phyloP scores from a whole-genome alignment of 768 basidiomycete genomes.

The Trametes sanguinea region DNA sequence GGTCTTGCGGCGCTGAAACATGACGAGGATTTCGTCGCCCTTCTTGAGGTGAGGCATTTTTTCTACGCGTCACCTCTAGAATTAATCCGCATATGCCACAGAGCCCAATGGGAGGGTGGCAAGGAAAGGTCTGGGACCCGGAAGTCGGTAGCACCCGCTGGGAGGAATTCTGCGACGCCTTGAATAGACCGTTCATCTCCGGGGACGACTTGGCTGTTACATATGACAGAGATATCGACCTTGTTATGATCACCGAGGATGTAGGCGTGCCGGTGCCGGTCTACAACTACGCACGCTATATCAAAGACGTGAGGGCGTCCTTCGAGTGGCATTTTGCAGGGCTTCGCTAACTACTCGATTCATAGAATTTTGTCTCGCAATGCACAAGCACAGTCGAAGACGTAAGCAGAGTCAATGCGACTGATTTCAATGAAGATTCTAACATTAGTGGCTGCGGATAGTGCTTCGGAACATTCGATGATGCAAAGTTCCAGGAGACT shows the following conservation, averaged over 20 bases:
- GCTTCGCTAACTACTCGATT: neutral
- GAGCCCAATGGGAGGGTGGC: constrained; percentile 73
- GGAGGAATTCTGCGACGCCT: constrained; percentile 64
- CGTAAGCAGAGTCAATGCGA: constrained; percentile 35
- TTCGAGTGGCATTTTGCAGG: neutral
- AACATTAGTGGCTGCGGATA: constrained; percentile 31
- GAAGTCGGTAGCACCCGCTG: constrained; percentile 60
- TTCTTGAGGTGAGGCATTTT: constrained; percentile 52
- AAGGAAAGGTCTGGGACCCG: constrained; percentile 87
- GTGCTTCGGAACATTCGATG: constrained; percentile 88
- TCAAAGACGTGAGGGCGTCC: constrained; percentile 56
- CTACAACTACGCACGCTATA: constrained; percentile 75
- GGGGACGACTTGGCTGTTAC: constrained; percentile 32
- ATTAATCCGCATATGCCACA: constrained; percentile 27
- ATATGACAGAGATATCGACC: constrained; percentile 50
- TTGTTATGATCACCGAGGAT: constrained; percentile 47
- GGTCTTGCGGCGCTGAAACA: constrained; percentile 68
- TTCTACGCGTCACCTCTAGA: too few species aligned
- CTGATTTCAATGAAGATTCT: too few species aligned
- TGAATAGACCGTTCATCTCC: constrained; percentile 39
- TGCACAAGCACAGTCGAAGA: constrained; percentile 62
- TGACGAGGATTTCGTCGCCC: constrained; percentile 76
- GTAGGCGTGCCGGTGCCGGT: constrained; percentile 59
- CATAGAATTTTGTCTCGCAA: constrained; percentile 54
- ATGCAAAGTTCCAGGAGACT: constrained; percentile 59